Evolutionary conservation across 1,139 yeast species (phyloP).

Genomic region (Yamadazyma pseudoaaseri): DNA sequence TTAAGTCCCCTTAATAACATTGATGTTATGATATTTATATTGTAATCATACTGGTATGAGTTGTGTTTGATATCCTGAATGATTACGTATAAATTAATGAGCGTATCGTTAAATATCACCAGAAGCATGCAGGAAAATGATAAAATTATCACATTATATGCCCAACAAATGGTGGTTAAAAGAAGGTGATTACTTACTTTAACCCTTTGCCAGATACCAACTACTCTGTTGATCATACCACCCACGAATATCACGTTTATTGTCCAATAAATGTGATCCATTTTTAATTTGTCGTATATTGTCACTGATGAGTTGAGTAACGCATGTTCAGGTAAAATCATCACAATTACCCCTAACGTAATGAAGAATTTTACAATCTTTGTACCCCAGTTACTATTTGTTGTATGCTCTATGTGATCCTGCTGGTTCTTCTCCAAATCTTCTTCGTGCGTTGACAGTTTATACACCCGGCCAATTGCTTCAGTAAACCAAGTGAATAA

Average conservation of each 20-base stretch:
- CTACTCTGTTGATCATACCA: constrained; percentile 11
- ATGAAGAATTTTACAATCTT: too few species aligned
- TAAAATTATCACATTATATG: constrained; percentile 4
- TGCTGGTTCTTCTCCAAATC: background rate
- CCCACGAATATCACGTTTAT: constrained; percentile 16
- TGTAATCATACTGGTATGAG: constrained; percentile 8
- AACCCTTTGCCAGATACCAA: background rate
- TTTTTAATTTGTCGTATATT: constrained; percentile 13
- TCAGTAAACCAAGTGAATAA: background rate
- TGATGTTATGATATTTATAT: constrained; percentile 18
- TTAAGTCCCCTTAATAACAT: constrained; percentile 17
- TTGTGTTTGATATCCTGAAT: constrained; percentile 7
- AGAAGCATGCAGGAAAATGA: constrained; percentile 2
- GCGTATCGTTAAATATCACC: constrained; percentile 21
- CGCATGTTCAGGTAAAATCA: constrained; percentile 17
- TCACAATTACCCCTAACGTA: constrained; percentile 7
- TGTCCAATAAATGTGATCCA: constrained; percentile 25
- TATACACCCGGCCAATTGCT: background rate
- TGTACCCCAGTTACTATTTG: too few species aligned
- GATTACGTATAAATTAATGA: constrained; percentile 19
- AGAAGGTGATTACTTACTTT: constrained; percentile 1
- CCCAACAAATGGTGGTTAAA: constrained; percentile 2
- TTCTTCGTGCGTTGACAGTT: background rate
- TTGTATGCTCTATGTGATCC: too few species aligned
- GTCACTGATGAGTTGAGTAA: constrained; percentile 19